phyloP scores from a whole-genome alignment of 2,329 filamentous ascomycete genomes.

The Exophiala oligosperma region DNA sequence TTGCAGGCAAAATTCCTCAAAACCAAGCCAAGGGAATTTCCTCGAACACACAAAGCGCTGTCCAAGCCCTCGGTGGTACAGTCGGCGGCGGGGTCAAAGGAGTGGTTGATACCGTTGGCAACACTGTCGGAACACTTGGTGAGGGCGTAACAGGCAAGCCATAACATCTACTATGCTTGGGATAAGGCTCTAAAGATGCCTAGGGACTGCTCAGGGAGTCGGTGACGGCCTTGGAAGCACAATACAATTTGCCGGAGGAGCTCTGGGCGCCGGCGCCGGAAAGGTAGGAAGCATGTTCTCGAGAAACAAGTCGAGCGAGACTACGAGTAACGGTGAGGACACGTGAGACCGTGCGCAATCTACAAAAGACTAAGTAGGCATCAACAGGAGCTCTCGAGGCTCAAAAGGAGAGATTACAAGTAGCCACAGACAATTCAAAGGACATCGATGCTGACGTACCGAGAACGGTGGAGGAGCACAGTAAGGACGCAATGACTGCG shows the following conservation, averaged over 20 bases:
- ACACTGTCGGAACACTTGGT: slow-evolving; percentile 24
- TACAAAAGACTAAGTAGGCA: slow-evolving; percentile 3
- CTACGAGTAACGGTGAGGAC: slow-evolving; percentile 10
- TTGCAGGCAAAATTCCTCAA: slow-evolving; percentile 20
- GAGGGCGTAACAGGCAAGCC: slow-evolving; percentile 15
- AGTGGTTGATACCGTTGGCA: slow-evolving; percentile 25
- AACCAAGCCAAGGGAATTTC: slow-evolving; percentile 19
- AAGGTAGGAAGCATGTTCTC: slow-evolving; percentile 22
- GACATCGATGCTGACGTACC: slow-evolving; percentile 15
- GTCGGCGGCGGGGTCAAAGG: slow-evolving; percentile 25
- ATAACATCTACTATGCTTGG: too few relatives aligned
- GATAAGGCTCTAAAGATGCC: too few relatives aligned
- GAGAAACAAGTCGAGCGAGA: slow-evolving; percentile 11
- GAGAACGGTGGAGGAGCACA: slow-evolving; percentile 12
- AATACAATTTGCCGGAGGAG: slow-evolving; percentile 25
- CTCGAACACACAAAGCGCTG: slow-evolving; percentile 23
- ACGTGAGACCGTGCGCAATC: too few relatives aligned
- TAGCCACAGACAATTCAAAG: slow-evolving; percentile 13
- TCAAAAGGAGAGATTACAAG: slow-evolving; percentile 13
- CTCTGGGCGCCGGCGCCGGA: slow-evolving; percentile 23
- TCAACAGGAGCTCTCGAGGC: slow-evolving; percentile 9
- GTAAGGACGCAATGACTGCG: slow-evolving; percentile 13
- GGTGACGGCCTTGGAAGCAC: slow-evolving; percentile 25
- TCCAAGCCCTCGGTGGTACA: slow-evolving; percentile 23
- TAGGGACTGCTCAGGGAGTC: slow-evolving; percentile 21